Evolutionary conservation across 768 basidiomycete species (phyloP), one percentile per base, ranked within the genome.

Genomic region (Boletellus ananas): DNA sequence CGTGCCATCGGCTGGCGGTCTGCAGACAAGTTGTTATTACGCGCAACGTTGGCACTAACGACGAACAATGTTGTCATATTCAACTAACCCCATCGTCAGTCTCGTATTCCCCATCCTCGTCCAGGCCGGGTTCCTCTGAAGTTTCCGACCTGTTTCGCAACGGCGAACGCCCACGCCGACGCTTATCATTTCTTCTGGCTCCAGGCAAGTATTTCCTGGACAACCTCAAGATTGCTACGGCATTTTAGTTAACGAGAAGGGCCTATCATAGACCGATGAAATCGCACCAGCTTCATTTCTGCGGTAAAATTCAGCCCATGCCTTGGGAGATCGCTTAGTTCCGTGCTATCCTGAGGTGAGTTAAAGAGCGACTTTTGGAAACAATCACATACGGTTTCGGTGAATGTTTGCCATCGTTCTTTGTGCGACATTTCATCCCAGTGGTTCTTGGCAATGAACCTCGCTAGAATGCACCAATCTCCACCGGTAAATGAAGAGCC

Each of bases 271-370:
- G 21, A 48, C 35, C 33, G n/a, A 46, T 37, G 14, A n/a, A 55
- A 36, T 66, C 68, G 35, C 44, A 83, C 85, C 67, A 50, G 61
- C 43, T 62, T 81, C 77, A 52, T 81, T 68, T 50, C 69, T 71
- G 27, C 81, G 73, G 57, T 79, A 83, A 55, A 76, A 80, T 59
- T 84, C 81, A 17, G 69, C 73, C 84, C 84, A 87, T 7, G 82
- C 73, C 57, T 79, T 83, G 3, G 64, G 61, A 33, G 79, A 71
- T 52, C 85, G 72, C 29, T 54, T 57, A 14, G 61, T 65, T 58
- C 77, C 78, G 59, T 77, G 73, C 84, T 86, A 39, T 7, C 44
- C 25, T 34, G n/a, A 43, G 45, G 45, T 56, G 36, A 56, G 44
- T 41, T 12, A 25, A 39, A 33, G 18, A 11, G n/a, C 45, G 35